Evolutionary conservation across 257 asterid species (phyloP), one percentile per base, ranked within the genome.

Genomic region (Ballota nigra): DNA sequence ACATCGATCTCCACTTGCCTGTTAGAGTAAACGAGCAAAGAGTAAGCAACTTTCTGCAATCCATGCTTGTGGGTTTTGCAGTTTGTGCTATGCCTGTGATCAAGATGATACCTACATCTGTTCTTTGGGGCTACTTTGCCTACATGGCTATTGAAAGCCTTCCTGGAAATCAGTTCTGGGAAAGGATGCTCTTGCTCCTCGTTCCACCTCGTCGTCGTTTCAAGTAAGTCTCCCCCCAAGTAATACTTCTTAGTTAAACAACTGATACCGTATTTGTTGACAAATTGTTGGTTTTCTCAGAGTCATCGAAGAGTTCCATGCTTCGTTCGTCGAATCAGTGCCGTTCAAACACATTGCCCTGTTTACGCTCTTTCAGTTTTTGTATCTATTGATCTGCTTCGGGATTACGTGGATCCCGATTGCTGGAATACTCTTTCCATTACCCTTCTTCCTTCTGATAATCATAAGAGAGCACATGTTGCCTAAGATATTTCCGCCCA

Each of bases 121-220:
- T 89, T 53, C 84, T 89, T 29, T 92, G 98, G 98, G 98, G 98
- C 13, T 92, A 89, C 78, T 92, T 92, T 28, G 98, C 98, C 20
- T 92, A 92, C 83, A 92, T 92, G 98, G 96, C 97, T 45, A 85
- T 87, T 7, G 98, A 92, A 56, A 87, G 97, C 76, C 93, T 92
- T 40, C 96, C 97, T 0, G 97, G 98, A 0, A 90, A 88, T 73
- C 97, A 90, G 80, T 88, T 90, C 68, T 90, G 96, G 96, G 97
- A 92, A 82, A 85, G 97, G 84, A 12, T 90, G 19, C 64, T 81
- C 66, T 76, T 90, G 68, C 85, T 92, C 45, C 73, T 92, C 10
- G 84, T 90, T 68, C 86, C 98, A 59, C 72, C 89, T 4, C 75
- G 96, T 28, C 86, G 97, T 26, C 93, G 95, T 56, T 92, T 85